phyloP scores from a whole-genome alignment of 768 basidiomycete genomes.

The Antrodiella citrinella region DNA sequence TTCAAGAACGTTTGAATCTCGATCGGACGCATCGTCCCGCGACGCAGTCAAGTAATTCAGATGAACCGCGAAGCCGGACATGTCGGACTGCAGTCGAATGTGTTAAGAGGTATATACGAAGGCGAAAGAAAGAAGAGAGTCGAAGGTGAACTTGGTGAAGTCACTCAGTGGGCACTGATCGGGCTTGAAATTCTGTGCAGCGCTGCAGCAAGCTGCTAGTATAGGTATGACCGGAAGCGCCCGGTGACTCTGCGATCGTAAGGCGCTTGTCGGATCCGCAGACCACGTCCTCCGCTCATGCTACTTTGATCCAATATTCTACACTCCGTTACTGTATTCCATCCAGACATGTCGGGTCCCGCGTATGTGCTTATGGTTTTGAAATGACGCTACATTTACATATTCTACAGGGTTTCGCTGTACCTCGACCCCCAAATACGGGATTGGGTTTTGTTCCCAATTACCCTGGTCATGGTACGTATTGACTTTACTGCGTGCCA shows the following conservation, averaged over 20 bases:
- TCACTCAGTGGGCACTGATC: too few species aligned
- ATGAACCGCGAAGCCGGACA: slow-evolving; percentile 8
- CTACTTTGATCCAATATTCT: background rate
- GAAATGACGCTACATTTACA: background rate
- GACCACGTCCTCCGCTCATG: background rate
- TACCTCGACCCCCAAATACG: slow-evolving; percentile 95
- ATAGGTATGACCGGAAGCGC: background rate
- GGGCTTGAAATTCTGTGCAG: too few species aligned
- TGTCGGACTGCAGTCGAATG: too few species aligned
- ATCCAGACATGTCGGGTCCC: slow-evolving; percentile 22
- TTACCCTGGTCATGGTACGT: slow-evolving; percentile 92
- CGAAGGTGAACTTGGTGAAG: background rate
- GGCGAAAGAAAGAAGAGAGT: background rate
- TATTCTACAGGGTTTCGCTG: slow-evolving; percentile 34
- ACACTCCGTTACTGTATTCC: background rate
- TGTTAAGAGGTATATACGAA: too few species aligned
- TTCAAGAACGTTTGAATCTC: slow-evolving; percentile 18
- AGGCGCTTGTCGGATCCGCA: background rate
- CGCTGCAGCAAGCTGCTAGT: too few species aligned
- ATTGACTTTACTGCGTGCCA: slow-evolving; percentile 1
- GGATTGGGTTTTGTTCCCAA: slow-evolving; percentile 91
- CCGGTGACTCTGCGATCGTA: background rate
- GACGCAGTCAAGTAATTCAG: slow-evolving; percentile 13
- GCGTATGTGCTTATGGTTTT: slow-evolving; percentile 13
- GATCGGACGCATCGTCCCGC: slow-evolving; percentile 16